phyloP scores from a whole-genome alignment of 148 eudicot species.

The Silene conica region DNA sequence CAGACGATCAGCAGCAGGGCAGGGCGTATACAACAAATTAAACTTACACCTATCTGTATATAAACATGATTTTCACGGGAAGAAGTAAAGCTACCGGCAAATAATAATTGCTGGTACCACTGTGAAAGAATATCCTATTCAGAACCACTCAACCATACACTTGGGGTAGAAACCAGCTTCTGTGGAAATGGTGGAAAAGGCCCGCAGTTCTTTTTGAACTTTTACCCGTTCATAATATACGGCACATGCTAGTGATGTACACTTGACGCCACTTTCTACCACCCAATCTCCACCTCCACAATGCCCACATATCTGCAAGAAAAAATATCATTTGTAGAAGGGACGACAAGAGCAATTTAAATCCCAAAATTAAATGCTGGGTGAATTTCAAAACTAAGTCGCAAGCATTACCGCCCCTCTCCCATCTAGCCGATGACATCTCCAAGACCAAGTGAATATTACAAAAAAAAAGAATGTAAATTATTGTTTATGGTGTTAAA shows the following conservation, averaged over 20 bases:
- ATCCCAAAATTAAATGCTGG: no score
- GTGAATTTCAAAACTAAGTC: no score
- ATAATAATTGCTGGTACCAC: background rate
- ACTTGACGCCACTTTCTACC: slow-evolving; percentile 79
- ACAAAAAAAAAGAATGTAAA: background rate
- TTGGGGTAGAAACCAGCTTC: slow-evolving; percentile 65
- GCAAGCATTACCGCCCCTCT: no score
- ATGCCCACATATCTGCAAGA: slow-evolving; percentile 75
- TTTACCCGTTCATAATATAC: slow-evolving; percentile 83
- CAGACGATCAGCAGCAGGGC: background rate
- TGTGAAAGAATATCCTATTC: slow-evolving; percentile 6
- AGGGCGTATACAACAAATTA: background rate
- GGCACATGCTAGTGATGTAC: slow-evolving; percentile 80
- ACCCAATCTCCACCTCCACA: slow-evolving; percentile 97
- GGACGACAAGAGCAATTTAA: no score
- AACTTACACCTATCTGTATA: background rate
- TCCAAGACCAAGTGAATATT: background rate
- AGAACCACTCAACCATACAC: slow-evolving; percentile 94
- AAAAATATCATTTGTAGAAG: background rate
- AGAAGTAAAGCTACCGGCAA: background rate
- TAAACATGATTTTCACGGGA: background rate
- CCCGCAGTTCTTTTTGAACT: slow-evolving; percentile 72
- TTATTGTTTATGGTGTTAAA: background rate
- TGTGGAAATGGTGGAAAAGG: slow-evolving; percentile 57
- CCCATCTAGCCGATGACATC: no score